phyloP scores from a whole-genome alignment of 805 yeast genomes.

The Zygoascus biomembranicola region DNA sequence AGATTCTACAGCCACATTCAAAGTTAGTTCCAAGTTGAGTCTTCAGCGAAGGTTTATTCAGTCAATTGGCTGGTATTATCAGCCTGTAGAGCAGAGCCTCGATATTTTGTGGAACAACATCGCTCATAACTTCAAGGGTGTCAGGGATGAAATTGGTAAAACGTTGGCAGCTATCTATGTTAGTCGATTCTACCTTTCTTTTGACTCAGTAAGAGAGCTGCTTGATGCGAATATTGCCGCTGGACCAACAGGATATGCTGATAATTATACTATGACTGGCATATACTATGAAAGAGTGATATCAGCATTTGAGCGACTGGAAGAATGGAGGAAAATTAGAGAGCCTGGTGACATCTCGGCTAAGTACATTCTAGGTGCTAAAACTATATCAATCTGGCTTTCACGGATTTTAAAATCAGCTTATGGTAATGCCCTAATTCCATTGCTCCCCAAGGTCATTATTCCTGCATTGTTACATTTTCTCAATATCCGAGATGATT shows the following conservation, averaged over 20 bases:
- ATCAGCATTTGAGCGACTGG: constrained; percentile 38
- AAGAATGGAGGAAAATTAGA: constrained; percentile 28
- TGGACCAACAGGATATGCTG: constrained; percentile 32
- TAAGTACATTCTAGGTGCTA: constrained; percentile 56
- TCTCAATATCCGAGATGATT: constrained; percentile 67
- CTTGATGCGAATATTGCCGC: constrained; percentile 30
- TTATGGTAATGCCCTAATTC: constrained; percentile 44
- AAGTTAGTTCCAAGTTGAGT: constrained; percentile 51
- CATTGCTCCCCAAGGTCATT: constrained; percentile 43
- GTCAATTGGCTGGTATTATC: constrained; percentile 48
- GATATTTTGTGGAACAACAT: constrained; percentile 39
- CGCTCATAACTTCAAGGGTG: constrained; percentile 63
- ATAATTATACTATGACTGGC: constrained; percentile 23
- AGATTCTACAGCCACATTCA: constrained; percentile 52
- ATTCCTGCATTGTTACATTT: constrained; percentile 63
- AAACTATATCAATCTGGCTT: constrained; percentile 58
- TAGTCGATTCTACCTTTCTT: constrained; percentile 37
- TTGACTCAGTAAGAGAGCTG: constrained; percentile 33
- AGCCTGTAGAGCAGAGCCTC: constrained; percentile 37
- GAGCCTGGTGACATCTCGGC: constrained; percentile 31
- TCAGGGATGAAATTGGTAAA: constrained; percentile 60
- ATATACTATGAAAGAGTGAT: constrained; percentile 33
- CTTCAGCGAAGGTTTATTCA: constrained; percentile 46
- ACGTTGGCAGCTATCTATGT: constrained; percentile 42
- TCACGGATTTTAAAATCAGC: constrained; percentile 46